Percentiles rank a stretch among this genome's conserved stretches.
Evolutionary conservation across 306 rosid genomes (phyloP).

Genomic region (Nissolia schottii): DNA sequence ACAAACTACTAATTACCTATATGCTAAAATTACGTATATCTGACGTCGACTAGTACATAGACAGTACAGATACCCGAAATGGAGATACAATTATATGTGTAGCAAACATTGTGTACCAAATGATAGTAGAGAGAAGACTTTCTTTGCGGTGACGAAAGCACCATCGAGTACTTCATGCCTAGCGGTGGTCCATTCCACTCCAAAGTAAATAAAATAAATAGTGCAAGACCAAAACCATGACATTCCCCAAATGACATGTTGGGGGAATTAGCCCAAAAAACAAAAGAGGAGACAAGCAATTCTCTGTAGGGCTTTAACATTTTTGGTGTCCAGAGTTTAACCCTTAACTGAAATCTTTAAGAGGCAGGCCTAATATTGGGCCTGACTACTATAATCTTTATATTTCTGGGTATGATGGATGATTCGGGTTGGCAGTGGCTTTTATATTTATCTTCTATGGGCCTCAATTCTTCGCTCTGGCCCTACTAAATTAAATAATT

Average conservation of each 20-base stretch:
- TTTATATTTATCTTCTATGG: too few species aligned
- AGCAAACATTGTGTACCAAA: background rate
- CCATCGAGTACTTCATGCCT: background rate
- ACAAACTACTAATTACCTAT: too few species aligned
- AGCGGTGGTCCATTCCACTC: background rate
- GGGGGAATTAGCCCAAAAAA: conserved; percentile 6
- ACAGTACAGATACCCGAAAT: background rate
- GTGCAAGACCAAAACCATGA: background rate
- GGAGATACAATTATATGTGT: background rate
- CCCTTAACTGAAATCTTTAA: too few species aligned
- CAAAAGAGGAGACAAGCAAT: conserved; percentile 32
- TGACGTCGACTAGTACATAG: background rate
- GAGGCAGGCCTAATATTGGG: too few species aligned
- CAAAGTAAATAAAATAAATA: background rate
- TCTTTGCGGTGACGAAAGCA: background rate
- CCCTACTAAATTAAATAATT: too few species aligned
- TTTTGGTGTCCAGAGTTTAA: too few species aligned
- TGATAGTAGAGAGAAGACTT: background rate
- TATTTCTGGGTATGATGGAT: too few species aligned
- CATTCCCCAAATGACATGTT: conserved; percentile 31
- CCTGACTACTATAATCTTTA: too few species aligned
- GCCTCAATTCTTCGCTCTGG: too few species aligned
- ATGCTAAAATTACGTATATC: too few species aligned
- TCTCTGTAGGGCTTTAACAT: too few species aligned
- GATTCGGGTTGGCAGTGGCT: too few species aligned